Conservation (phyloP, 352 stramenopile genomes). For the Phytophthora ramorum region DNA sequence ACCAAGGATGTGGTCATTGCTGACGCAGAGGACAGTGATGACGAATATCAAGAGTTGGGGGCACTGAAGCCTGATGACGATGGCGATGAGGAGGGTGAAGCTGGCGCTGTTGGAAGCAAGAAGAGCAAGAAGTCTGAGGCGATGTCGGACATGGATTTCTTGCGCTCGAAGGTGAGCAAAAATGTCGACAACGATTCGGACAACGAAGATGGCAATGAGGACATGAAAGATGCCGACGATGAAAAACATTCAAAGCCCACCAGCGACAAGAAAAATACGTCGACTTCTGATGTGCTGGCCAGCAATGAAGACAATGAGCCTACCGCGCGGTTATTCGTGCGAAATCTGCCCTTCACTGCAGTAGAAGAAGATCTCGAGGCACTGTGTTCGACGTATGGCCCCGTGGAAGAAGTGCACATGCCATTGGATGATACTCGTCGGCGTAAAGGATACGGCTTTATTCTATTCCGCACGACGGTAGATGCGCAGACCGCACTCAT, state of each 20-base stretch:
- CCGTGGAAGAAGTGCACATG: conserved; percentile 95
- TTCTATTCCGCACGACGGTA: conserved; percentile 94
- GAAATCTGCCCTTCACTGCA: conserved; percentile 97
- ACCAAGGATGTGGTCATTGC: conserved; percentile 38
- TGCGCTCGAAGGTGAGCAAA: conserved; percentile 94
- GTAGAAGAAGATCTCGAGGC: conserved; percentile 96
- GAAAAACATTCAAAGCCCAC: conserved; percentile 7
- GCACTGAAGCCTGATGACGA: conserved; percentile 41
- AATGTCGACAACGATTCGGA: conserved; percentile 86
- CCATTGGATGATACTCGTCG: conserved; percentile 95
- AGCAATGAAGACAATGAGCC: conserved; percentile 46
- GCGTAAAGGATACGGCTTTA: conserved; percentile 98
- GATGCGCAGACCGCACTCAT: conserved; percentile 91
- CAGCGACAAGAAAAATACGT: conserved; percentile 7
- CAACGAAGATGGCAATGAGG: conserved; percentile 25
- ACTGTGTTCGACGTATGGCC: conserved; percentile 90
- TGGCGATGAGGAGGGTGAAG: conserved; percentile 31
- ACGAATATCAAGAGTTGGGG: conserved; percentile 48
- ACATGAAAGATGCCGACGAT: conserved; percentile 48
- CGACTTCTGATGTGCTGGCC: conserved; percentile 13
- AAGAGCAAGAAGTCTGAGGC: conserved; percentile 29
- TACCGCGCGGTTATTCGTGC: conserved; percentile 95
- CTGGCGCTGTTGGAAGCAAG: conserved; percentile 33
- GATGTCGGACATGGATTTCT: conserved; percentile 94
- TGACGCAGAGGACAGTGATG: conserved; percentile 41